Evolutionary conservation across 164 flowering plant genomes (phyloP), one percentile per base, ranked within the genome.

Genomic region (Nelumbo lutea): DNA sequence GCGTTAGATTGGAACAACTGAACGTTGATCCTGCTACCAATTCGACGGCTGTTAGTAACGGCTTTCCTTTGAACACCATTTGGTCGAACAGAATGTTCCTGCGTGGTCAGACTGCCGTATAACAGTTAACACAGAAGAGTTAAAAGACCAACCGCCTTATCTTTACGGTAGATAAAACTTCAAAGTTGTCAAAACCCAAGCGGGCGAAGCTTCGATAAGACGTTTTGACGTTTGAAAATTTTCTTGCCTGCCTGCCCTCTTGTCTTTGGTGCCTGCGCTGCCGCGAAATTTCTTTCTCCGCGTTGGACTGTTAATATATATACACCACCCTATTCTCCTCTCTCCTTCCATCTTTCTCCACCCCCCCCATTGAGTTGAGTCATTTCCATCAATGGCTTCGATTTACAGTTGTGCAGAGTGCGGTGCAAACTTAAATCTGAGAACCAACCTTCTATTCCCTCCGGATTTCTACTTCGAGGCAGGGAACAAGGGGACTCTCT

Each of bases 401-500:
- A 78, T 81, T 71, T 93, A 93, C 87, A 68, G 73, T 68, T 96
- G 99, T 82, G 73, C 43, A 15, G 87, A 87, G 59, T 96, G 98
- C 81, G 85, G 82, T 1, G 62, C 84, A 1, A 80, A 88, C 65
- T 82, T 90, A 51, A 92, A 92, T 72, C 88, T 95, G 48, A 77
- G 64, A 73, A 62, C 79, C n/a, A 56, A 5, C 78, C 64, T 84
- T 43, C 87, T 90, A 65, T 95, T 56, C 79, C 95, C 98, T 0
- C 73, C 91, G 5, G 89, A 84, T 62, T 81, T 81, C 82, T 88
- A 83, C 82, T 95, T 95, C 84, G 98, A 90, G 63, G 98, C 98
- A 14, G 98, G 99, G 13, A 95, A 95, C 86, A 95, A 90, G 59
- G 85, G 85, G 40, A 85, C 91, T 46, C 80, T 92, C 48, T 95